phyloP scores from a whole-genome alignment of 345 rosid genomes.

The Gynandropsis gynandra region DNA sequence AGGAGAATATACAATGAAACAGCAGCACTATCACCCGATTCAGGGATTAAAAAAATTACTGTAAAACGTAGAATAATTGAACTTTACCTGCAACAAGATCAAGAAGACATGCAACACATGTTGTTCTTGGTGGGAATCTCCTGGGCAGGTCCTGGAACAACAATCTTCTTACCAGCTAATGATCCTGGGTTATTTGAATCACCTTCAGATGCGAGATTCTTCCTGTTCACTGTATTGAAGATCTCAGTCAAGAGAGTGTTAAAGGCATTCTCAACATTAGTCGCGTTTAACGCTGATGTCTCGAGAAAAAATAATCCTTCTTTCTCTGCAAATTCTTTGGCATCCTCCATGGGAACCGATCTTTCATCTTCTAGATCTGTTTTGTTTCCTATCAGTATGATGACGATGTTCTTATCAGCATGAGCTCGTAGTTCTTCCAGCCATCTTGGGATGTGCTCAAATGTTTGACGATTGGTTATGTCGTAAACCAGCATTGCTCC shows the following conservation, averaged over 20 bases:
- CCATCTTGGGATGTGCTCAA: conserved; percentile 84
- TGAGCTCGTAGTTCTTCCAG: conserved; percentile 71
- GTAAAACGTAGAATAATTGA: not conserved
- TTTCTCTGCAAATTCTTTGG: conserved; percentile 70
- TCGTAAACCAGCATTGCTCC: conserved; percentile 86
- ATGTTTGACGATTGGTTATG: conserved; percentile 59
- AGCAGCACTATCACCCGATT: conserved; percentile 17
- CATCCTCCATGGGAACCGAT: conserved; percentile 55
- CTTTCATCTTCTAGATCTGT: conserved; percentile 61
- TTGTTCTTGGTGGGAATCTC: conserved; percentile 49
- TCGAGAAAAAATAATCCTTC: conserved; percentile 80
- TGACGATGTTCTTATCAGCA: conserved; percentile 78
- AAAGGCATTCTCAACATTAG: conserved; percentile 67
- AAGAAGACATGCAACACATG: conserved; percentile 49
- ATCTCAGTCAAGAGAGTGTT: conserved; percentile 64
- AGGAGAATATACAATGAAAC: conserved; percentile 26
- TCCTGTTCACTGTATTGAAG: conserved; percentile 65
- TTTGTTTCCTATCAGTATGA: conserved; percentile 68
- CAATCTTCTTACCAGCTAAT: conserved; percentile 59
- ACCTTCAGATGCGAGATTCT: conserved; percentile 54
- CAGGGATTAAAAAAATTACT: not conserved
- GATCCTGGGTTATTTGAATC: conserved; percentile 47
- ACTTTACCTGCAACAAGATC: conserved; percentile 21
- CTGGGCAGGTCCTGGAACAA: conserved; percentile 65
- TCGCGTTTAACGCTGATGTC: conserved; percentile 63